Evolutionary conservation across 2,329 filamentous ascomycete species (phyloP).

Genomic region (Colletotrichum agaves): DNA sequence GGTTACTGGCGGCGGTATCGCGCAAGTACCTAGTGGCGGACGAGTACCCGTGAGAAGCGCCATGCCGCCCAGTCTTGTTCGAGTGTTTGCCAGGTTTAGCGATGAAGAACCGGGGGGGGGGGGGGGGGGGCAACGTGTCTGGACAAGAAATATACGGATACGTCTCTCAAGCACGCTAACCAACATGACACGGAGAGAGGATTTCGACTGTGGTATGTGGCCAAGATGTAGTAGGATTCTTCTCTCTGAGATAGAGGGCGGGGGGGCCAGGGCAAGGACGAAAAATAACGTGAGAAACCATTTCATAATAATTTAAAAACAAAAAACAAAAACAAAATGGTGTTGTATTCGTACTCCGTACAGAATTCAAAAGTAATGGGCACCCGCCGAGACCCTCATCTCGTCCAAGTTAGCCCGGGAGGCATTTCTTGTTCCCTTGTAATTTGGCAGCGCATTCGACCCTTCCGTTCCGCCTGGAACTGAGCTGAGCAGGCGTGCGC

Average conservation of each 20-base stretch:
- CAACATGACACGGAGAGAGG: background rate
- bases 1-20: constrained; percentile 31
- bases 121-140: constrained; percentile 3
- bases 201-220: background rate
- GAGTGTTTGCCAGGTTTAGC: constrained; percentile 42
- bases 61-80: constrained; percentile 44
- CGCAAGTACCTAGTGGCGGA: constrained; percentile 30
- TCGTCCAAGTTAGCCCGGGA: constrained; percentile 21
- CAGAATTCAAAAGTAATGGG: constrained; percentile 35
- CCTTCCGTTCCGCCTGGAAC: constrained; percentile 8
- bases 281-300: background rate
- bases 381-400: constrained; percentile 35
- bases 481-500: constrained; percentile 15
- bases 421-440: constrained; percentile 25
- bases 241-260: background rate
- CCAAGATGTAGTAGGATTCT: background rate
- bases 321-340: background rate
- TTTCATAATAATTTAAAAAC: background rate
- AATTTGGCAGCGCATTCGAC: constrained; percentile 16
- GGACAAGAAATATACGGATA: background rate
- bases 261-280: background rate
- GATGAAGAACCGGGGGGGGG: constrained; percentile 34
- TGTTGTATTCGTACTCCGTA: constrained; percentile 2
- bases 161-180: background rate
- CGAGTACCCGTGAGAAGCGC: constrained; percentile 41